Base-by-base conservation (phyloP, 2,329 filamentous ascomycete species). In the Escovopsis weberi region DNA sequence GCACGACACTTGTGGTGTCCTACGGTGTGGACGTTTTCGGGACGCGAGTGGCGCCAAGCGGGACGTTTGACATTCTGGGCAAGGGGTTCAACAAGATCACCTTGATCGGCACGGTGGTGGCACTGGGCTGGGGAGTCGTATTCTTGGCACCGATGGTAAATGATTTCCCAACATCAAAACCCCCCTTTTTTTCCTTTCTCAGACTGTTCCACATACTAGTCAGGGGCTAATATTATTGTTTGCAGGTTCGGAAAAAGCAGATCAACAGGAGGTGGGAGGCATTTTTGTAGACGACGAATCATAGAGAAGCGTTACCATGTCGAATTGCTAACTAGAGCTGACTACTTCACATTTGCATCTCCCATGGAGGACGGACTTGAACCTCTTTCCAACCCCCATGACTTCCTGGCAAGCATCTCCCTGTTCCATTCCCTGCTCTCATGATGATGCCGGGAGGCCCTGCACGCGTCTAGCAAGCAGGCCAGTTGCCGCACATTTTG, bases 71-170 rank as follows among this genome's bases (percentile, higher is more conserved):
- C 64, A 78, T 96, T 36, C 66, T 98, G 12, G 91, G 87, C 48
- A 91, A 87, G 63, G 85, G 85, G 2, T 98, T 98, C 62, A 91
- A 89, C 59, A 95, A 94, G 68, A 58, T 87, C 43, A 83, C 87
- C 52, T 75, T 98, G 56, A 61, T 95, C 33, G 70, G 75, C 12
- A 98, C 91, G 1, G 87, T 98, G 33, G 68, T 82, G 35, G 89
- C 85, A 15, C 69, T 96, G 51, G 75, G 75, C 38, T 70, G 75
- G 34, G 87, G 86, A 38, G 89, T 94, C 12, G 60, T 80, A 49
- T 74, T 85, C 43, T 67, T 96, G 55, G 80, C 80, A 42, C 91
- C 91, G 26, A 78, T 96, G 75, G 91, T 94, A 70, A 69, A 82
- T 15, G 26, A 9, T 45, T 43, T 44, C 15, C 15, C 37, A 4